phyloP scores from a whole-genome alignment of 1,284 basidiomycete species.

The Melanopsichium pennsylvanicum region DNA sequence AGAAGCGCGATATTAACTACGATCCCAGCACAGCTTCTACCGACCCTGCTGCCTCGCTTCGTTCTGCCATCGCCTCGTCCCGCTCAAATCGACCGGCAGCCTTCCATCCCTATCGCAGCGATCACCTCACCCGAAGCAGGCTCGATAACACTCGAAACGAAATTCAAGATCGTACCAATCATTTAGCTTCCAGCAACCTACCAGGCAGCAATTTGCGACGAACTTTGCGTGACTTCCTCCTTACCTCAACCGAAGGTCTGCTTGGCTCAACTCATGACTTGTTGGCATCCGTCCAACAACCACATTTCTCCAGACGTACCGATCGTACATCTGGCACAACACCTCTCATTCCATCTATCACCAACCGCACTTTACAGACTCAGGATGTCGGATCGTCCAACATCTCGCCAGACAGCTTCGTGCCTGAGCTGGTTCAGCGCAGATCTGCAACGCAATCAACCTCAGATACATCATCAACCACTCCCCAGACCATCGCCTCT shows the following conservation, averaged over 20 bases:
- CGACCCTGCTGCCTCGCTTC: slow-evolving; percentile 22
- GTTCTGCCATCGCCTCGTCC: slow-evolving; percentile 26
- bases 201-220: background rate
- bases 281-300: background rate
- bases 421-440: slow-evolving; percentile 1
- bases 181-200: too few species aligned
- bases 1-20: slow-evolving; percentile 13
- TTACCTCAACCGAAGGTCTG: background rate
- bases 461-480: background rate
- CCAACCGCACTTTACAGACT: background rate
- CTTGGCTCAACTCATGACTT: slow-evolving; percentile 1
- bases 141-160: too few species aligned
- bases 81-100: background rate
- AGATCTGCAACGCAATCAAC: background rate
- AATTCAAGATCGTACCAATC: too few species aligned
- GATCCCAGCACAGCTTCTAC: slow-evolving; percentile 6
- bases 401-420: background rate
- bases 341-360: background rate
- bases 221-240: slow-evolving; percentile 11
- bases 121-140: too few species aligned
- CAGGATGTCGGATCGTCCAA: background rate
- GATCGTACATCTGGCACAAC: background rate
- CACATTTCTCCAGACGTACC: background rate
- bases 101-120: background rate
- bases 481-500: slow-evolving; percentile 12